Conservation (phyloP, 257 asterid species). For the Solanum piurae region DNA sequence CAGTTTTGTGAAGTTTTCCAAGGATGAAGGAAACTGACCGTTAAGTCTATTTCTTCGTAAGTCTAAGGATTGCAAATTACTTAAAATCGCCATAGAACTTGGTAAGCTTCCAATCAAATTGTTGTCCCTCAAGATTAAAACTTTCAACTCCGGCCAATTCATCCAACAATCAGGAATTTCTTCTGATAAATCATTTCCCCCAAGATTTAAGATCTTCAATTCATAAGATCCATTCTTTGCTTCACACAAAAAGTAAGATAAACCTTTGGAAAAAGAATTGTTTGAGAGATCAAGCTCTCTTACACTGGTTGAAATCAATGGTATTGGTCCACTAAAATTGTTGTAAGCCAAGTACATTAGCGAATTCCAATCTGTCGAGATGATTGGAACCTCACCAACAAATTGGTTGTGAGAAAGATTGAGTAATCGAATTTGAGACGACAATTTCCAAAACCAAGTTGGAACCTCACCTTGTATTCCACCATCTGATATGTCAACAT, state of each 20-base stretch:
- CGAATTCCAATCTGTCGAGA: not conserved
- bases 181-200: too few relatives aligned
- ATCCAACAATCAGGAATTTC: too few relatives aligned
- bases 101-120: constrained; percentile 14
- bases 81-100: constrained; percentile 8
- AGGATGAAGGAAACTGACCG: constrained; percentile 5
- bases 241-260: constrained; percentile 8
- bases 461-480: not conserved
- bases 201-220: too few relatives aligned
- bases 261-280: not conserved
- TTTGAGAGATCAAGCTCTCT: too few relatives aligned
- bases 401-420: not conserved
- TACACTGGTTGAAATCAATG: too few relatives aligned
- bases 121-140: constrained; percentile 10
- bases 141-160: not conserved
- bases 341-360: too few relatives aligned
- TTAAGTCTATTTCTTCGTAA: constrained; percentile 3
- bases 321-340: too few relatives aligned
- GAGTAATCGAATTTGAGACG: not conserved
- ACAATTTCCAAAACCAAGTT: too few relatives aligned
- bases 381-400: not conserved
- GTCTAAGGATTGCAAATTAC: not conserved
- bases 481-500: not conserved
- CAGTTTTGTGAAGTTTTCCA: too few relatives aligned
- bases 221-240: not conserved